phyloP scores from a whole-genome alignment of 2,329 filamentous ascomycete genomes.

The Cladosporium velox region DNA sequence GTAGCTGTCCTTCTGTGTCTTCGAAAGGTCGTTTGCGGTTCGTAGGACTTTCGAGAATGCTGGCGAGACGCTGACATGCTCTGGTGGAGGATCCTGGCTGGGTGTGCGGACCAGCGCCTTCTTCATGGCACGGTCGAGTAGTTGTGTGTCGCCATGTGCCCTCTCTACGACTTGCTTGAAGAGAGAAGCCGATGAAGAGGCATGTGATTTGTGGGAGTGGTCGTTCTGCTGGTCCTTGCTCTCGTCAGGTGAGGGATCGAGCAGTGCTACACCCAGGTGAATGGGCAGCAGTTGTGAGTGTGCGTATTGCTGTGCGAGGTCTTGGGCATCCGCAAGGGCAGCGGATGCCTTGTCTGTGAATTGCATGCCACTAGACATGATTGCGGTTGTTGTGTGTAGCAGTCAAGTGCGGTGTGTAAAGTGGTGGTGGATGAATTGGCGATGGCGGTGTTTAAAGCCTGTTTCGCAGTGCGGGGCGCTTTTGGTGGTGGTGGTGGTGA shows the following conservation, averaged over 20 bases:
- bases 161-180: slow-evolving; percentile 94
- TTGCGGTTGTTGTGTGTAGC: slow-evolving; percentile 32
- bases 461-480: slow-evolving; percentile 17
- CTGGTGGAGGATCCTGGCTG: slow-evolving; percentile 91
- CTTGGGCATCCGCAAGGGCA: slow-evolving; percentile 84
- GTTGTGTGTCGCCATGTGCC: slow-evolving; percentile 88
- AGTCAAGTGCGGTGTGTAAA: background rate
- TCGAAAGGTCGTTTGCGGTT: slow-evolving; percentile 84
- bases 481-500: background rate
- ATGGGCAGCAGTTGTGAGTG: slow-evolving; percentile 89
- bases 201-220: slow-evolving; percentile 64
- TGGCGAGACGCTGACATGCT: slow-evolving; percentile 80
- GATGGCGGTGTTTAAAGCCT: slow-evolving; percentile 16
- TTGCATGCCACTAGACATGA: slow-evolving; percentile 76
- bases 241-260: slow-evolving; percentile 70
- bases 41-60: slow-evolving; percentile 79
- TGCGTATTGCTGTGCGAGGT: slow-evolving; percentile 82
- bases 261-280: slow-evolving; percentile 81
- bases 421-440: background rate
- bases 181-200: slow-evolving; percentile 67
- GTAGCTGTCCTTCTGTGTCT: slow-evolving; percentile 95
- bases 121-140: slow-evolving; percentile 86
- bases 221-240: slow-evolving; percentile 77
- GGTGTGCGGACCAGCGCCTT: slow-evolving; percentile 87
- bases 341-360: slow-evolving; percentile 93